Conservation (phyloP, 2,329 filamentous ascomycete genomes). For the Onygenales sp. region DNA sequence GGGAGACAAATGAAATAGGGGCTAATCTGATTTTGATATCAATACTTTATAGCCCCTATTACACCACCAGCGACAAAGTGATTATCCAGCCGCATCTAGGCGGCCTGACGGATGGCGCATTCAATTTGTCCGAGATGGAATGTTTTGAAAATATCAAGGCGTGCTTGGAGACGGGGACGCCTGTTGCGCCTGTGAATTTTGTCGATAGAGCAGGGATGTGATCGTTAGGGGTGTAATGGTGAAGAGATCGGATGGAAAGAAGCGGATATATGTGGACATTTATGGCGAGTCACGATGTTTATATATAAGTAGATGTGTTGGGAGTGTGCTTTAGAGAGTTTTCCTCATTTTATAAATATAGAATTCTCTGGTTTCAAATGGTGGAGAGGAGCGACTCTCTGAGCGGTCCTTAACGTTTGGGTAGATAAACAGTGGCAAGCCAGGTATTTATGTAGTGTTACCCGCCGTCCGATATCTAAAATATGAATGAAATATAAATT, state of each 20-base stretch:
- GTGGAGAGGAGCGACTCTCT: too few species aligned
- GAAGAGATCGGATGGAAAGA: background rate
- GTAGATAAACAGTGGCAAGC: too few species aligned
- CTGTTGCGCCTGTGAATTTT: slow-evolving; percentile 29
- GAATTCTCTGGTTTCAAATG: too few species aligned
- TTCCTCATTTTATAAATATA: too few species aligned
- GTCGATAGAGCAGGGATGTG: background rate
- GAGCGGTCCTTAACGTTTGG: too few species aligned
- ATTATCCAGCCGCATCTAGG: slow-evolving; percentile 39
- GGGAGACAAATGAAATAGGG: too few species aligned
- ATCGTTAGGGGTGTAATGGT: background rate
- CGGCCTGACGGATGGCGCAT: slow-evolving; percentile 36
- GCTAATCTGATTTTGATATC: too few species aligned
- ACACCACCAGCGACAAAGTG: slow-evolving; percentile 32
- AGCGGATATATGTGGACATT: background rate
- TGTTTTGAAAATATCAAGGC: slow-evolving; percentile 39
- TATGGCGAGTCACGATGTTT: background rate
- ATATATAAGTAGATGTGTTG: too few species aligned
- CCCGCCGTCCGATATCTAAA: too few species aligned
- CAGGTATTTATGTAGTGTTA: too few species aligned
- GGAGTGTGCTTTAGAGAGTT: too few species aligned
- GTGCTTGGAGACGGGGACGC: slow-evolving; percentile 29
- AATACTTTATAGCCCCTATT: slow-evolving; percentile 23
- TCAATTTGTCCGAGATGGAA: slow-evolving; percentile 34
- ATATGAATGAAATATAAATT: too few species aligned